Conservation (phyloP, 1,284 basidiomycete genomes). For the Ceratobasidium sp. region DNA sequence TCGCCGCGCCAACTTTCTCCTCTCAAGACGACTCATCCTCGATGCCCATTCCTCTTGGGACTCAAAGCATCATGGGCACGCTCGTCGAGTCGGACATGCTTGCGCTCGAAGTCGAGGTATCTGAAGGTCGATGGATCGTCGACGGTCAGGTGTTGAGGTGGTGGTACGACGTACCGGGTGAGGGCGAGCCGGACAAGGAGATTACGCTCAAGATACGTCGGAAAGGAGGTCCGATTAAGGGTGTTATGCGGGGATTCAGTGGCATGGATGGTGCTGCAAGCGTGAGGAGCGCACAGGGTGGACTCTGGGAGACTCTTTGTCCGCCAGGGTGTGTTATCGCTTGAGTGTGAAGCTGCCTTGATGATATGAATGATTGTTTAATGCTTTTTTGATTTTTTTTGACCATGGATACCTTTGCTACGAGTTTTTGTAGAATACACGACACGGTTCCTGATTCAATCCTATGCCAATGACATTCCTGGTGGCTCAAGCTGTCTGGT, state of each 20-base stretch:
- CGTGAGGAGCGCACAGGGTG: neutral
- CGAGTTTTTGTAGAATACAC: constrained; percentile 29
- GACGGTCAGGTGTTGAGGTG: constrained; percentile 80
- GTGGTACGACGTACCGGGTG: constrained; percentile 81
- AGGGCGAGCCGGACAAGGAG: constrained; percentile 59
- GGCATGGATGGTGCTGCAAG: constrained; percentile 26
- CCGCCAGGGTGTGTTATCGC: constrained; percentile 40
- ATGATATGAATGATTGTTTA: constrained; percentile 17
- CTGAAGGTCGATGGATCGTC: constrained; percentile 71
- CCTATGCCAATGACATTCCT: neutral
- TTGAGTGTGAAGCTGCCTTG: neutral
- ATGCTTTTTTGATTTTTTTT: neutral
- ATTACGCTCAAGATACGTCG: constrained; percentile 77
- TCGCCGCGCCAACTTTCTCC: neutral
- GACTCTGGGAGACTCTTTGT: constrained; percentile 34
- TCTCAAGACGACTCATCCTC: constrained; percentile 2
- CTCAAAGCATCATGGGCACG: constrained; percentile 30
- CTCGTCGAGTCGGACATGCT: constrained; percentile 49
- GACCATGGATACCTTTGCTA: constrained; percentile 11
- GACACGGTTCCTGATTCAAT: too few species aligned
- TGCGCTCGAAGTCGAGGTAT: constrained; percentile 64
- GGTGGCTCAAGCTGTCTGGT: too few species aligned
- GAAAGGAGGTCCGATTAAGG: constrained; percentile 70
- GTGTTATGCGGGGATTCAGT: constrained; percentile 44
- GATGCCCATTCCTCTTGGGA: neutral